Evolutionary conservation across 495 filamentous ascomycete genomes (phyloP), one percentile per base, ranked within the genome.

Genomic region (Ramalina peruviana): DNA sequence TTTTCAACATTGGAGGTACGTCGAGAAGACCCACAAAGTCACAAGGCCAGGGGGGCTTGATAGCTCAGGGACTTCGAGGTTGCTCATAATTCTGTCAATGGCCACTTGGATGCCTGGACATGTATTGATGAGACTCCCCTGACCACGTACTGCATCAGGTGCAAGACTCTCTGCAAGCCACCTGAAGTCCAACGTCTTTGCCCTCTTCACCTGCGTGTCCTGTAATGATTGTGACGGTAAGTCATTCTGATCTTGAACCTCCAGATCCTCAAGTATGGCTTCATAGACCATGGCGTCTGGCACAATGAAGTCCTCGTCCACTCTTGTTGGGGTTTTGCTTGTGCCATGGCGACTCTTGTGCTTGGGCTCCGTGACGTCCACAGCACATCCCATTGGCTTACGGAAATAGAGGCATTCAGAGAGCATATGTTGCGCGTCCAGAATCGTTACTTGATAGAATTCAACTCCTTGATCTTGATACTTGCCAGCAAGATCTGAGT

Each of bases 231-330:
- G 27, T 33, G 12, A 33, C 6, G 30, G 30, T 33, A 12, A 33
- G 30, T 33, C 30, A 33, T 33, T 13, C 9, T 13, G n/a, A 17
- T 42, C 21, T 39, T 42, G 43, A 36, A 4, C 37, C 26, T 36
- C 27, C 15, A 23, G 30, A 40, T 25, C 33, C 12, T 47, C 45
- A 36, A 42, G 12, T 9, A 36, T 25, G 4, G 48, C 42, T 13
- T 46, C 40, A 46, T 52, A 39, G 11, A 25, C 51, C 11, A 60
- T 54, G 13, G 61, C 65, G 46, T 62, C 65, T 9, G 66, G 62
- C 0, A 58, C 51, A 6, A 72, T 52, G 1, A 56, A 53, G 42
- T 73, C 64, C 36, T 68, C 59, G 6, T 33, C 5, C 11, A 55
- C n/a, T 36, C n/a, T 55, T 16, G 49, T 23, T 26, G 55, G 46